Evolutionary conservation across 129 eudicot genomes (phyloP).

Genomic region (Flaveria ramosissima): DNA sequence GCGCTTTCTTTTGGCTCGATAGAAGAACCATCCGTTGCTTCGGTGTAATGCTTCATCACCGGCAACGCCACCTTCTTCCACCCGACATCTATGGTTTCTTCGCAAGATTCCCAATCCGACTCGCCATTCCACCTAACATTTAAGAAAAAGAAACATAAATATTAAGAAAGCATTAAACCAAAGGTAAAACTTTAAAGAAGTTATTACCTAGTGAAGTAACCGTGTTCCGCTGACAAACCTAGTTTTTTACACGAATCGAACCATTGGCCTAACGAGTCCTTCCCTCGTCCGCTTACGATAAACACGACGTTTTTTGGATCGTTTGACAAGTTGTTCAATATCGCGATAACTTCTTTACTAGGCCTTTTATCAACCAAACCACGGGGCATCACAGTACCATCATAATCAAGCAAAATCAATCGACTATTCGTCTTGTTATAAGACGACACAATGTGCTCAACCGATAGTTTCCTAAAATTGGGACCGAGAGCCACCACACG

Average conservation of each 20-base stretch:
- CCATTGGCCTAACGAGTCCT: slow-evolving; percentile 59
- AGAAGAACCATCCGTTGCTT: slow-evolving; percentile 85
- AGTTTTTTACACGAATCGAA: slow-evolving; percentile 62
- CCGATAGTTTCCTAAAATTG: slow-evolving; percentile 64
- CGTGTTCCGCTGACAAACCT: slow-evolving; percentile 85
- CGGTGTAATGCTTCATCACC: slow-evolving; percentile 82
- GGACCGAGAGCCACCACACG: slow-evolving; percentile 77
- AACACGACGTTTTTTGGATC: slow-evolving; percentile 80
- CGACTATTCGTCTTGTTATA: slow-evolving; percentile 56
- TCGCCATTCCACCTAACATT: slow-evolving; percentile 68
- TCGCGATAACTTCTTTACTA: slow-evolving; percentile 42
- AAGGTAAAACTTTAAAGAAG: not conserved
- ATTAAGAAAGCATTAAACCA: not conserved
- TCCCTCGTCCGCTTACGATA: slow-evolving; percentile 86
- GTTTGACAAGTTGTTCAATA: slow-evolving; percentile 55
- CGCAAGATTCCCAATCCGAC: slow-evolving; percentile 63
- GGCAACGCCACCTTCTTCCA: slow-evolving; percentile 79
- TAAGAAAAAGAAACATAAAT: not conserved
- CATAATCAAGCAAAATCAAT: slow-evolving; percentile 76
- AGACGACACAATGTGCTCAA: slow-evolving; percentile 67
- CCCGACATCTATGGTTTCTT: slow-evolving; percentile 39
- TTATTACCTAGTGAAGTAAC: slow-evolving; percentile 80
- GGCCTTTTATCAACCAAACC: slow-evolving; percentile 60
- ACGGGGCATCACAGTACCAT: slow-evolving; percentile 74
- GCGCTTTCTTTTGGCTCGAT: slow-evolving; percentile 93